These are phyloP conservation scores for Limonium bicolor DNA, from an alignment of 148 eudicot species.

Conservation along the genomic window DNA sequence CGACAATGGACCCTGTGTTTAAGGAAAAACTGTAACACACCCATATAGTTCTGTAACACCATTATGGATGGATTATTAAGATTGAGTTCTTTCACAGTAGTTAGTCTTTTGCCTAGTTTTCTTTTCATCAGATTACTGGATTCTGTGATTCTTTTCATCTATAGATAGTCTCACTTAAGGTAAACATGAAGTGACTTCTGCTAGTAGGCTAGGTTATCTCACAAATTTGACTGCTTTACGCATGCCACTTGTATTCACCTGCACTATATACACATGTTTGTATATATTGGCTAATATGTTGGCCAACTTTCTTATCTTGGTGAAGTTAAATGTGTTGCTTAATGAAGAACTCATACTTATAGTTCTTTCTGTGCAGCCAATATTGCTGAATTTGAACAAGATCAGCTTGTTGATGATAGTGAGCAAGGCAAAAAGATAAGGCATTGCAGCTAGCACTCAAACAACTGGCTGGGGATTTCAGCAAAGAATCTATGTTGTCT, in stretches of 20 bases:
- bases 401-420: constrained; percentile 40
- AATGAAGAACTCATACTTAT: background rate
- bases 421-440: constrained; percentile 40
- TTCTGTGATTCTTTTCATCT: too few relatives aligned
- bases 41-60: too few relatives aligned
- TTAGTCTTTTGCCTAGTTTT: too few relatives aligned
- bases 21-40: too few relatives aligned
- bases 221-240: background rate
- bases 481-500: constrained; percentile 75
- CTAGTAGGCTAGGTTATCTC: background rate
- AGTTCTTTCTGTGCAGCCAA: constrained; percentile 28
- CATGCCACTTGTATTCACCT: background rate
- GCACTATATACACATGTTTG: too few relatives aligned
- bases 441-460: constrained; percentile 61
- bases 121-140: too few relatives aligned
- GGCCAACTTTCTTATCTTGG: background rate
- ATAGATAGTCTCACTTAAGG: too few relatives aligned
- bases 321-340: background rate
- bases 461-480: constrained; percentile 56
- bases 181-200: background rate
- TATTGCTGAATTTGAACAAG: constrained; percentile 41
- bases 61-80: too few relatives aligned
- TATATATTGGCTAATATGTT: background rate
- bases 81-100: too few relatives aligned
- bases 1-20: too few relatives aligned